Evolutionary conservation across 108 stramenopile species (phyloP).

Genomic region (Skeletonema tropicum): DNA sequence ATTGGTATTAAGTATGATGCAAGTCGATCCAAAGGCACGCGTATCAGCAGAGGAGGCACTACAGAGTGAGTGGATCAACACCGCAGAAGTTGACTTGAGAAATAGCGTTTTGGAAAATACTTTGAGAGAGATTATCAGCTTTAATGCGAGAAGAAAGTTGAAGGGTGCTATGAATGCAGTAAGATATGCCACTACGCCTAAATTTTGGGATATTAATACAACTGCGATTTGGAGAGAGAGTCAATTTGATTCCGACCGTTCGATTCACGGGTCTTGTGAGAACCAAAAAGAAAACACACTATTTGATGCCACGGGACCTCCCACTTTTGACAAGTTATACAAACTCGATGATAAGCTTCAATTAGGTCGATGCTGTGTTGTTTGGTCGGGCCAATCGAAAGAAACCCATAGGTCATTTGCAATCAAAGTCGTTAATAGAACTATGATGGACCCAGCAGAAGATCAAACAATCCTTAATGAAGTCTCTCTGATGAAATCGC

Average conservation of each 20-base stretch:
- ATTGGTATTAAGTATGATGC: conserved; percentile 75
- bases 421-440: conserved; percentile 71
- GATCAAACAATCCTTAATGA: conserved; percentile 76
- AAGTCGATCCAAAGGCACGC: conserved; percentile 72
- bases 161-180: conserved; percentile 66
- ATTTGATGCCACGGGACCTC: background rate
- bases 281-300: background rate
- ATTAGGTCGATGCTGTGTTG: conserved; percentile 55
- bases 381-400: conserved; percentile 54
- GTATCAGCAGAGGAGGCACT: conserved; percentile 64
- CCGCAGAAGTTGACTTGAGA: conserved; percentile 46
- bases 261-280: conserved; percentile 12
- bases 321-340: conserved; percentile 63
- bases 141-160: conserved; percentile 73
- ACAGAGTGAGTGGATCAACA: conserved; percentile 70
- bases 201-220: conserved; percentile 54
- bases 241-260: conserved; percentile 23
- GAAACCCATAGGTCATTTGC: conserved; percentile 48
- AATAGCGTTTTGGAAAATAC: conserved; percentile 55
- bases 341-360: conserved; percentile 60
- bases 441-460: conserved; percentile 38
- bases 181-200: conserved; percentile 31
- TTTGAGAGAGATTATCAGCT: conserved; percentile 70
- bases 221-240: conserved; percentile 53
- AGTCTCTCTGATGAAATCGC: conserved; percentile 68